These are phyloP conservation scores for Phaeosphaeriaceae sp. DNA, from an alignment of 2,329 filamentous ascomycete genomes.

Conservation along the genomic window DNA sequence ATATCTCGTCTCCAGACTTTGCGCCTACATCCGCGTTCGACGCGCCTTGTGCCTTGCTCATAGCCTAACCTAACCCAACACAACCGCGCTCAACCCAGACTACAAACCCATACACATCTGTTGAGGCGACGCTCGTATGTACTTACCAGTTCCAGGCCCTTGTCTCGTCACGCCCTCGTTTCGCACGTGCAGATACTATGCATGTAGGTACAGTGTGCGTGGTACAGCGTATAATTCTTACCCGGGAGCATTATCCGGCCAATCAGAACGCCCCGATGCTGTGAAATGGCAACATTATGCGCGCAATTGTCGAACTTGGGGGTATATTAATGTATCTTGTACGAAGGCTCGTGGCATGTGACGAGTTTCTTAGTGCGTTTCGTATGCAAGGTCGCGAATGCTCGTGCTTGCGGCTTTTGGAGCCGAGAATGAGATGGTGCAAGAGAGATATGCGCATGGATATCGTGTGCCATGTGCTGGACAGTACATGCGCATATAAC, in stretches of 20 bases:
- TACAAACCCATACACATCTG: too few relatives aligned
- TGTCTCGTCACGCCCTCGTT: neutral
- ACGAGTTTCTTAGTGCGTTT: neutral
- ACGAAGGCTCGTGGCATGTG: neutral
- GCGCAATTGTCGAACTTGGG: neutral
- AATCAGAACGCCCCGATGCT: neutral
- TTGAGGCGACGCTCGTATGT: neutral
- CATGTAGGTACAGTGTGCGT: too few relatives aligned
- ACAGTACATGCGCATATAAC: neutral
- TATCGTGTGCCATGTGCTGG: neutral
- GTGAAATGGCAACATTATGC: neutral
- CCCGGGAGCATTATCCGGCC: neutral
- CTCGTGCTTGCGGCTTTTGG: neutral
- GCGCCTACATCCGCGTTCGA: neutral
- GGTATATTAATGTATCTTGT: neutral
- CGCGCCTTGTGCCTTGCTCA: neutral
- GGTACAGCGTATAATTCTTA: neutral
- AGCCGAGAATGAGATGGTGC: too few relatives aligned
- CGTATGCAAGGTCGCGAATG: neutral
- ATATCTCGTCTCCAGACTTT: neutral
- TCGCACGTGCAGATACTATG: neutral
- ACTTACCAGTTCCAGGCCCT: neutral
- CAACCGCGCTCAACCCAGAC: too few relatives aligned
- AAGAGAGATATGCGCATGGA: too few relatives aligned
- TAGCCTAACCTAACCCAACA: neutral